A percentile compares a stretch with the other conserved stretches of the same genome.
phyloP scores from a whole-genome alignment of 1,284 basidiomycete genomes.

The Malassezia psittaci region DNA sequence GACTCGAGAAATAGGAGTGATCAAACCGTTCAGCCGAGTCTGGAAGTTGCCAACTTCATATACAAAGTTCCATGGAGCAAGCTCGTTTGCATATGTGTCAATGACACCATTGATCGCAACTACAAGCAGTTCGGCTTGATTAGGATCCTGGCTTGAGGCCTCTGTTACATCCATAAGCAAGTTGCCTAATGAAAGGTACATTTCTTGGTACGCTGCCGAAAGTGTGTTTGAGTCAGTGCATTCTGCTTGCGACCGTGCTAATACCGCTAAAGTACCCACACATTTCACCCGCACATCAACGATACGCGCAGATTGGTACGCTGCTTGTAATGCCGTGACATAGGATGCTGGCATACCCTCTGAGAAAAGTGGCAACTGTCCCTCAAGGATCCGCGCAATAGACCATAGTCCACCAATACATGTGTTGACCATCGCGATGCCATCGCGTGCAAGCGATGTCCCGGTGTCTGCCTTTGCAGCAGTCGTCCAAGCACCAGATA shows the following conservation, averaged over 20 bases:
- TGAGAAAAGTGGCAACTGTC: conserved; percentile 16
- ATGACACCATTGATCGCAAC: conserved; percentile 77
- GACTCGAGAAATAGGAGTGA: conserved; percentile 56
- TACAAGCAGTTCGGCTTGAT: conserved; percentile 62
- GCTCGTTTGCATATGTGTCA: conserved; percentile 90
- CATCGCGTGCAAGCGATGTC: conserved; percentile 17
- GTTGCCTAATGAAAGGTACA: conserved; percentile 6
- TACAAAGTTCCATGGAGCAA: conserved; percentile 63
- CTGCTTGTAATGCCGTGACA: conserved; percentile 22
- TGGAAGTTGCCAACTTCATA: conserved; percentile 61
- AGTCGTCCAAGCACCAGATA: neutral
- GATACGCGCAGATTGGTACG: conserved; percentile 21
- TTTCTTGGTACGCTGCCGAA: conserved; percentile 2
- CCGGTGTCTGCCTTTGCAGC: neutral
- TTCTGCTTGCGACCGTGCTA: conserved; percentile 28
- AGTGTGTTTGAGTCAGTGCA: neutral
- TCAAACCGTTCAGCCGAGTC: conserved; percentile 52
- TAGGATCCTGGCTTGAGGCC: neutral
- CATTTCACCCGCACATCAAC: conserved; percentile 32
- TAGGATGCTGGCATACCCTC: conserved; percentile 9
- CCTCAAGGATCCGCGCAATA: conserved; percentile 27
- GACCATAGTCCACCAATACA: conserved; percentile 36
- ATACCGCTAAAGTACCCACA: conserved; percentile 25
- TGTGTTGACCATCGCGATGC: conserved; percentile 29
- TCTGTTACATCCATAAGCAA: conserved; percentile 4